These are phyloP conservation scores for Nothomitra cinnamomea DNA, from an alignment of 2,329 filamentous ascomycete species.

Conservation along the genomic window DNA sequence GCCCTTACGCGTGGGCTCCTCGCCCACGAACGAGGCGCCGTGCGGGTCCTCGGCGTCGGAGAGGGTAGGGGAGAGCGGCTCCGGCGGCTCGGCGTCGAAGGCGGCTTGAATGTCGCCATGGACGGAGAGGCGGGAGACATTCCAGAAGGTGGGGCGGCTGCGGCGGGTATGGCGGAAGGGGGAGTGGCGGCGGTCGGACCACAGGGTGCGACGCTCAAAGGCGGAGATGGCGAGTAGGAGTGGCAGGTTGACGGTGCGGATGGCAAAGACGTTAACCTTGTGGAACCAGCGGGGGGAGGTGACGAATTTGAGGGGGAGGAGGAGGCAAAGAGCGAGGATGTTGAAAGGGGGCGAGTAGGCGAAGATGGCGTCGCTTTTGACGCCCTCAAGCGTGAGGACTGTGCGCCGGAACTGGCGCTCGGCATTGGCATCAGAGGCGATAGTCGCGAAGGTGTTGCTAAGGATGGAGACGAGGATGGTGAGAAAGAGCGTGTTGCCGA, in stretches of 20 bases:
- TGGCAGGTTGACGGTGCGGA: conserved; percentile 59
- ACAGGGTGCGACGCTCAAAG: conserved; percentile 53
- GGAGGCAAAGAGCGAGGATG: conserved; percentile 53
- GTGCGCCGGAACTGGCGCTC: conserved; percentile 71
- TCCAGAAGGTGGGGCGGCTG: conserved; percentile 40
- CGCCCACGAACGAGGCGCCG: too few relatives aligned
- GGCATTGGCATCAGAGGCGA: conserved; percentile 59
- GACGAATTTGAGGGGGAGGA: conserved; percentile 64
- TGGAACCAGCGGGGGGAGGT: conserved; percentile 75
- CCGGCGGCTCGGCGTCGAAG: conserved; percentile 53
- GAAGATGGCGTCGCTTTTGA: conserved; percentile 71
- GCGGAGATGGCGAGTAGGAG: conserved; percentile 54
- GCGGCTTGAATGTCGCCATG: conserved; percentile 57
- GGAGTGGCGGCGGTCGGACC: conserved; percentile 23
- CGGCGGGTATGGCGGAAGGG: conserved; percentile 5
- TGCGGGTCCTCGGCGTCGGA: too few relatives aligned
- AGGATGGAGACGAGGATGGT: conserved; percentile 79
- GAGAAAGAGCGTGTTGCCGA: conserved; percentile 78
- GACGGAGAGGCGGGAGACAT: conserved; percentile 49
- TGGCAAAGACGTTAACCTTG: conserved; percentile 67
- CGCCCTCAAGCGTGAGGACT: conserved; percentile 69
- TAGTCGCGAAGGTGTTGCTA: conserved; percentile 66
- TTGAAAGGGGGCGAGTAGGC: conserved; percentile 75
- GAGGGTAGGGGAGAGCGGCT: conserved; percentile 36
- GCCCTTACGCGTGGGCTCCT: too few relatives aligned